These are phyloP conservation scores for Rubia peregrina DNA, from an alignment of 305 asterid species.

Conservation along the genomic window DNA sequence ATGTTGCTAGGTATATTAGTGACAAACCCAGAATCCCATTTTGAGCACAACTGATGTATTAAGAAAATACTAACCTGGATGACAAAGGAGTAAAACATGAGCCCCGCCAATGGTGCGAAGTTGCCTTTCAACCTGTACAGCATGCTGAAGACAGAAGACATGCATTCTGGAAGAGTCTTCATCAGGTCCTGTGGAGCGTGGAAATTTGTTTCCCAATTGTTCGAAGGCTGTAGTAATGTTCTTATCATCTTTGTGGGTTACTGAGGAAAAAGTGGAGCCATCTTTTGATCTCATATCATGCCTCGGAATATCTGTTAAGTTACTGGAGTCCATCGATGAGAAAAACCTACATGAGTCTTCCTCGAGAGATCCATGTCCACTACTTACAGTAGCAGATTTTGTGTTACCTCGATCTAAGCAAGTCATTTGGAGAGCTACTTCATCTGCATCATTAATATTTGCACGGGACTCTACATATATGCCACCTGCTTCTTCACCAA, in stretches of 20 bases:
- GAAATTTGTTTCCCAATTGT: slow-evolving; percentile 28
- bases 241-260: slow-evolving; percentile 33
- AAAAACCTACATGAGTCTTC: slow-evolving; percentile 23
- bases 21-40: not conserved
- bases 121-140: slow-evolving; percentile 65
- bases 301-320: slow-evolving; percentile 30
- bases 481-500: not conserved
- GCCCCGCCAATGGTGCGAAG: slow-evolving; percentile 81
- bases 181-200: slow-evolving; percentile 45
- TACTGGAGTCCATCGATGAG: slow-evolving; percentile 33
- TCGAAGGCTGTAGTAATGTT: slow-evolving; percentile 24
- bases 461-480: slow-evolving; percentile 3
- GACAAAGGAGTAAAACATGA: slow-evolving; percentile 72
- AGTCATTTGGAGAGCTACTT: slow-evolving; percentile 6
- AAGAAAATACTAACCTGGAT: slow-evolving; percentile 62
- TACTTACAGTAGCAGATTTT: slow-evolving; percentile 20
- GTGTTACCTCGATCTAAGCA: slow-evolving; percentile 29
- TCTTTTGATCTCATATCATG: slow-evolving; percentile 31
- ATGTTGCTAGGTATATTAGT: not conserved
- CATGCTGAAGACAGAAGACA: slow-evolving; percentile 95
- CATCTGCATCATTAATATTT: slow-evolving; percentile 22
- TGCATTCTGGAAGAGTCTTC: slow-evolving; percentile 93
- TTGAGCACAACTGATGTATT: not conserved
- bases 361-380: slow-evolving; percentile 29
- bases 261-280: slow-evolving; percentile 22